A percentile compares a stretch with the other conserved stretches of the same genome.
phyloP scores from a whole-genome alignment of 2,329 filamentous ascomycete species.

The Cadophora luteo-olivacea region DNA sequence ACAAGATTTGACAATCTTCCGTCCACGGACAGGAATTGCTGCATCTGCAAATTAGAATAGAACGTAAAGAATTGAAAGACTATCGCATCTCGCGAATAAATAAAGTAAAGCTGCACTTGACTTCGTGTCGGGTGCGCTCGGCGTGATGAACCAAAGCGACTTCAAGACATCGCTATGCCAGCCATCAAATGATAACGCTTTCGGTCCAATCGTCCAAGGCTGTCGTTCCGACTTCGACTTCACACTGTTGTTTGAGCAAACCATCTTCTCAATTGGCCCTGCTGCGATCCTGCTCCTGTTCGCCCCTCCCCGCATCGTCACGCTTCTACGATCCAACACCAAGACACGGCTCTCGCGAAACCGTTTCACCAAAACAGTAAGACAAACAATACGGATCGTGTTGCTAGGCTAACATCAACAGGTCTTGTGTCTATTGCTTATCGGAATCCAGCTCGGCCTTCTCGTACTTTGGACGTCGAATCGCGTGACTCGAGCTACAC shows the following conservation, averaged over 20 bases:
- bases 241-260: slow-evolving; percentile 33
- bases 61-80: slow-evolving; percentile 16
- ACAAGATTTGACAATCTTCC: not conserved
- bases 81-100: slow-evolving; percentile 15
- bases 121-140: not conserved
- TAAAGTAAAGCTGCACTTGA: not conserved
- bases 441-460: slow-evolving; percentile 29
- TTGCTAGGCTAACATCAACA: slow-evolving; percentile 5
- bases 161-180: slow-evolving; percentile 26
- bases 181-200: slow-evolving; percentile 27
- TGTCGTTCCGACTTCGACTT: slow-evolving; percentile 36
- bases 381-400: not conserved
- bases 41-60: not conserved
- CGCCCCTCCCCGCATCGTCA: slow-evolving; percentile 23
- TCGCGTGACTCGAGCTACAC: slow-evolving; percentile 17
- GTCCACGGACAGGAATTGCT: not conserved
- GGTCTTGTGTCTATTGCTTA: slow-evolving; percentile 18
- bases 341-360: slow-evolving; percentile 22
- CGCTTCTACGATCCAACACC: slow-evolving; percentile 21
- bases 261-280: slow-evolving; percentile 29
- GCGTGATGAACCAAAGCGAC: slow-evolving; percentile 9
- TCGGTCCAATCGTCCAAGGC: slow-evolving; percentile 29
- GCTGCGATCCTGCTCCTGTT: slow-evolving; percentile 27
- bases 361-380: slow-evolving; percentile 23
- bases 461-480: slow-evolving; percentile 29